phyloP scores from a whole-genome alignment of 352 stramenopile species.

The Plasmopara muralis region DNA sequence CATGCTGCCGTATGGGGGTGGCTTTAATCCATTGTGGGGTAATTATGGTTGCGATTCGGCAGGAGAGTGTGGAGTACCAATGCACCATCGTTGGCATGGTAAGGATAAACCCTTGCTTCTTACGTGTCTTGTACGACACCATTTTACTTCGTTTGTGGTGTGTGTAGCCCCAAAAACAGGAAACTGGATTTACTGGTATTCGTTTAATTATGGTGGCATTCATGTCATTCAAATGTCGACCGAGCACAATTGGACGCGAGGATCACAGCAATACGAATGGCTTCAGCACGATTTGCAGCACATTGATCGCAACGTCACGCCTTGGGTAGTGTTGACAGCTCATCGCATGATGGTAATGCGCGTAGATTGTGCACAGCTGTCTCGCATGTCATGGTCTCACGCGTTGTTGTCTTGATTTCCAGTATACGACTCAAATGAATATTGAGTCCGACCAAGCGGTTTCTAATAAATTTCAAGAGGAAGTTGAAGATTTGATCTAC shows the following conservation, averaged over 20 bases:
- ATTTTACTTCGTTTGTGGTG: constrained; percentile 1
- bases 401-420: not conserved
- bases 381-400: constrained; percentile 3
- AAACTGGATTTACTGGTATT: constrained; percentile 83
- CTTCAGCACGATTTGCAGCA: constrained; percentile 66
- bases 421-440: constrained; percentile 50
- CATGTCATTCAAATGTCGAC: constrained; percentile 88
- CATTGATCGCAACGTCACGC: constrained; percentile 77
- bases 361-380: not conserved
- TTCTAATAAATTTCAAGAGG: constrained; percentile 65
- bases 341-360: constrained; percentile 83
- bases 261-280: constrained; percentile 85
- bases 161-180: constrained; percentile 50
- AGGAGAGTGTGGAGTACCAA: constrained; percentile 63
- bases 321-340: constrained; percentile 88
- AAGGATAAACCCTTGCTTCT: not conserved
- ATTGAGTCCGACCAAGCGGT: constrained; percentile 62
- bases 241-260: constrained; percentile 85
- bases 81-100: constrained; percentile 65
- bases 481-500: constrained; percentile 86
- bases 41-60: constrained; percentile 59
- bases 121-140: not conserved
- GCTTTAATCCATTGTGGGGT: constrained; percentile 60
- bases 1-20: constrained; percentile 29
- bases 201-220: constrained; percentile 82